Evolutionary conservation across 139 green algal genomes (phyloP).

Genomic region (Tetraselmis chui): DNA sequence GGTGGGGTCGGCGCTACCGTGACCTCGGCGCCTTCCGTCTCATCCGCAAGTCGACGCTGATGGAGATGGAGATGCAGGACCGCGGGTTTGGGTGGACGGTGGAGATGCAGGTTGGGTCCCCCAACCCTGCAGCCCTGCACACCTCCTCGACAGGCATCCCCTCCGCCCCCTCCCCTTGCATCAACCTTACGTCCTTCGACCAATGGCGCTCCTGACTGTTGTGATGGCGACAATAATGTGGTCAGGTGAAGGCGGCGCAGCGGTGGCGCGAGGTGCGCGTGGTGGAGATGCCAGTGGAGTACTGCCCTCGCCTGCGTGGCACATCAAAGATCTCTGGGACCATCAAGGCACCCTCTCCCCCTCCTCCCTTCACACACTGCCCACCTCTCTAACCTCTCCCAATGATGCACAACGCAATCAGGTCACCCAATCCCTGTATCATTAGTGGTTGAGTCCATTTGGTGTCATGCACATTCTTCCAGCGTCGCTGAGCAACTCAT

Average conservation of each 20-base stretch:
- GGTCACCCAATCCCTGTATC: no score
- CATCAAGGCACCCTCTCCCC: not conserved
- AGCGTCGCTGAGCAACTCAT: no score
- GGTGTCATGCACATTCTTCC: no score
- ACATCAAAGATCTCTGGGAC: conserved; percentile 1
- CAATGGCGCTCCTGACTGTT: no score
- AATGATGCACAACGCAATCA: no score
- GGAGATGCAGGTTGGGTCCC: not conserved
- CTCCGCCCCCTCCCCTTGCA: no score
- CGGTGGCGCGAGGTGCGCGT: not conserved
- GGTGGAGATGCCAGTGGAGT: not conserved
- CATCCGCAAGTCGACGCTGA: not conserved
- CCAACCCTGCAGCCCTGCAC: not conserved
- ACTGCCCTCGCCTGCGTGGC: not conserved
- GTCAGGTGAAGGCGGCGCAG: not conserved
- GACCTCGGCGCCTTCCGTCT: conserved; percentile 2
- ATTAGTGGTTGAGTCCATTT: no score
- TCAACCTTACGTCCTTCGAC: no score
- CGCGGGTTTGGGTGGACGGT: conserved; percentile 6
- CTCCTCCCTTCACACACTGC: not conserved
- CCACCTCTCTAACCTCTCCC: no score
- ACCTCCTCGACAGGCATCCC: not conserved
- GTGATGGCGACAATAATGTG: no score
- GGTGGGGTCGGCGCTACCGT: not conserved
- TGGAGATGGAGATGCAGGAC: conserved; percentile 1